A percentile compares a stretch with the other conserved stretches of the same genome.
phyloP scores from a whole-genome alignment of 768 basidiomycete species.

The Pulveroboletus sp. region DNA sequence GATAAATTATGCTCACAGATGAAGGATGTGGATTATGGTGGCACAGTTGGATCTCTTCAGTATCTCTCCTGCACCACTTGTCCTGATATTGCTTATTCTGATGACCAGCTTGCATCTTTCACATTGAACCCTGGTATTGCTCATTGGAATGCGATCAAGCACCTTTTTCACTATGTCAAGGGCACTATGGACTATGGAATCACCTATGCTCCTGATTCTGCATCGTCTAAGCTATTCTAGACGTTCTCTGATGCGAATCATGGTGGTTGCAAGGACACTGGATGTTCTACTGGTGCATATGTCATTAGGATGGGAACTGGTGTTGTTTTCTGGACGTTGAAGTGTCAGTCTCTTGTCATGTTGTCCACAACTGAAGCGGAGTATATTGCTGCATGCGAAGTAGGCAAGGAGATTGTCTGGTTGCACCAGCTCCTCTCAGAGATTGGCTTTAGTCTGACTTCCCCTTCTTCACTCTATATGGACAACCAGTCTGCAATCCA shows the following conservation, averaged over 20 bases:
- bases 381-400: conserved; percentile 3
- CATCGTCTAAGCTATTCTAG: background rate
- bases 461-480: background rate
- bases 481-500: conserved; percentile 10
- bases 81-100: too few species aligned
- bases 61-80: too few species aligned
- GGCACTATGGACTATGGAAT: background rate
- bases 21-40: too few species aligned
- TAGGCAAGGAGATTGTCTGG: conserved; percentile 28
- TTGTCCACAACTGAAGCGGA: background rate
- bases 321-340: conserved; percentile 12
- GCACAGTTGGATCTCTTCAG: too few species aligned
- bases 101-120: background rate
- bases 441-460: background rate
- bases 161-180: background rate
- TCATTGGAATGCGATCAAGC: background rate
- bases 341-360: background rate
- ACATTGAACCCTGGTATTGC: background rate
- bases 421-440: conserved; percentile 20
- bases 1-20: too few species aligned
- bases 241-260: background rate
- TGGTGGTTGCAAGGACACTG: conserved; percentile 3
- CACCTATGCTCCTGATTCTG: too few species aligned
- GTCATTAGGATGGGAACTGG: conserved; percentile 11
- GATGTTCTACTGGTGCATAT: background rate